Percentiles rank a stretch among this genome's conserved stretches.
These are phyloP conservation scores for Trichosporon ovoides DNA, from an alignment of 1,284 basidiomycete species.

Conservation along the genomic window DNA sequence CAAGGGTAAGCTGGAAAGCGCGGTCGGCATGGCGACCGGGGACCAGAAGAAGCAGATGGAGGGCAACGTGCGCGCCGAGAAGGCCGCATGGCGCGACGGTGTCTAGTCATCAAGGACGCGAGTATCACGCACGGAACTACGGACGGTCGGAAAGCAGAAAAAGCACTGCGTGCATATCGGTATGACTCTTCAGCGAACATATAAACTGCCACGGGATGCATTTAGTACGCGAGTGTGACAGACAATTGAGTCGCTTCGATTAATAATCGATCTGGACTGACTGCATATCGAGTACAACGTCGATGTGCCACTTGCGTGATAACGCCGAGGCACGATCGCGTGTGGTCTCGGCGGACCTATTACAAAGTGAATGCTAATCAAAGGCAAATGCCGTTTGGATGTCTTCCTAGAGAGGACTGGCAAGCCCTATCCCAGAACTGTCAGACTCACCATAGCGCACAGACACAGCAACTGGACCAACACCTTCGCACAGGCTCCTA, in stretches of 20 bases:
- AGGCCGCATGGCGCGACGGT: constrained; percentile 44
- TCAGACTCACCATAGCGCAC: no score
- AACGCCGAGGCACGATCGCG: background rate
- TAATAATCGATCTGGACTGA: background rate
- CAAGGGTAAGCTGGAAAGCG: constrained; percentile 42
- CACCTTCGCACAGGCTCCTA: no score
- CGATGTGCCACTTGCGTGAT: background rate
- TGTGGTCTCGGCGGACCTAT: background rate
- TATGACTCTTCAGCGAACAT: background rate
- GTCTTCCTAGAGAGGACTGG: background rate
- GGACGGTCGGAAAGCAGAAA: background rate
- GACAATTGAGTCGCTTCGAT: background rate
- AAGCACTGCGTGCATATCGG: background rate
- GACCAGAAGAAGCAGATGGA: constrained; percentile 44
- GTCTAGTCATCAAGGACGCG: constrained; percentile 11
- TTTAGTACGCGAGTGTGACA: background rate
- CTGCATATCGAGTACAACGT: no score
- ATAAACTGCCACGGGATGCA: background rate
- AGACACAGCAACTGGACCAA: no score
- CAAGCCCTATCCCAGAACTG: background rate
- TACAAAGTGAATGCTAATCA: background rate
- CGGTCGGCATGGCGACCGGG: constrained; percentile 41
- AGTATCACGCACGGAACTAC: no score
- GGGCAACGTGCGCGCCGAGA: constrained; percentile 41
- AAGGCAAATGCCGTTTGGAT: background rate